Conservation (phyloP, 495 filamentous ascomycete species). For the Lophiotrema nucula region DNA sequence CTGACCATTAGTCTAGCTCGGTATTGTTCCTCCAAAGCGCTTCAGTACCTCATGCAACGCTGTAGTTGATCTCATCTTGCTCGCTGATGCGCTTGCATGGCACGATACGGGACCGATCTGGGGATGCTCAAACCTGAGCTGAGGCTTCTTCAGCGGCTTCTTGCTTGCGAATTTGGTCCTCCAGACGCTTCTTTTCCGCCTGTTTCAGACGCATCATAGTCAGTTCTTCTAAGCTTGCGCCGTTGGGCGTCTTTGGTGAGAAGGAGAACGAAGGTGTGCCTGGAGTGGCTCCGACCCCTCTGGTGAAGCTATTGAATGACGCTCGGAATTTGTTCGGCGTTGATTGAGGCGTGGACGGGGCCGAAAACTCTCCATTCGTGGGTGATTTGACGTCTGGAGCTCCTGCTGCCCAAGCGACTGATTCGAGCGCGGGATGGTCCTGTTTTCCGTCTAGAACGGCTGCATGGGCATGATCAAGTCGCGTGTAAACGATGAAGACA, state of each 20-base stretch:
- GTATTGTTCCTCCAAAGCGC: no score
- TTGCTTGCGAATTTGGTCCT: constrained; percentile 54
- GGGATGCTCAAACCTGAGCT: no score
- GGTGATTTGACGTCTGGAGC: constrained; percentile 43
- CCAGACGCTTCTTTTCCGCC: constrained; percentile 57
- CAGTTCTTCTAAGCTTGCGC: constrained; percentile 59
- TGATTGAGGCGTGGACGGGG: constrained; percentile 29
- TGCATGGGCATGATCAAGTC: constrained; percentile 60
- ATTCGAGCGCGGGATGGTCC: constrained; percentile 52
- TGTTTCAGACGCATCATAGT: constrained; percentile 62
- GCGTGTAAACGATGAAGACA: constrained; percentile 57
- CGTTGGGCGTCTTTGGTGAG: constrained; percentile 46
- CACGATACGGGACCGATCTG: no score
- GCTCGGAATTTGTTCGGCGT: constrained; percentile 23
- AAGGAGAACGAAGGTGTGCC: constrained; percentile 26
- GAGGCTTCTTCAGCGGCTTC: constrained; percentile 41
- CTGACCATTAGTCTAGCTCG: no score
- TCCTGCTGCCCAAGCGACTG: constrained; percentile 56
- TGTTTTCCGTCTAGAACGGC: constrained; percentile 55
- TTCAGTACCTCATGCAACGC: no score
- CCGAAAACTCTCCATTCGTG: constrained; percentile 19
- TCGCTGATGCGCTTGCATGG: no score
- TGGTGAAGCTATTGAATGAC: constrained; percentile 14
- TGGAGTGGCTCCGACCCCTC: background rate
- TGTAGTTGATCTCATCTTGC: no score